Evolutionary conservation across 768 basidiomycete genomes (phyloP).

Genomic region (Gautieria morchelliformis): DNA sequence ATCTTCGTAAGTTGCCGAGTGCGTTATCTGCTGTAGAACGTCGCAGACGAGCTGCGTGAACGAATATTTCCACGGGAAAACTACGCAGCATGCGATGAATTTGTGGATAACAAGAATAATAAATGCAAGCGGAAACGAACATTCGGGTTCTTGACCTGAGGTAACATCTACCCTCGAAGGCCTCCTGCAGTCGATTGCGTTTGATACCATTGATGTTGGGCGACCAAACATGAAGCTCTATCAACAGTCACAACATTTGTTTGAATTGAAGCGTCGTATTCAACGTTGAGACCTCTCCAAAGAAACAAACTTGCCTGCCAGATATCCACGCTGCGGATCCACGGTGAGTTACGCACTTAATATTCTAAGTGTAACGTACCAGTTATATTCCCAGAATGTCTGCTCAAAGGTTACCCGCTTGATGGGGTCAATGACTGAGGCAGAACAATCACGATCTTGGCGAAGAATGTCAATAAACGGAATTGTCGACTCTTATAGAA

Average conservation of each 20-base stretch:
- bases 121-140: neutral
- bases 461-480: neutral
- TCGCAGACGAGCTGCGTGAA: slow-evolving; percentile 2
- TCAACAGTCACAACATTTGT: neutral
- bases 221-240: slow-evolving; percentile 10
- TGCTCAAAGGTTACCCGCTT: neutral
- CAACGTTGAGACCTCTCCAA: neutral
- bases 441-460: slow-evolving; percentile 4
- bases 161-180: neutral
- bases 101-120: neutral
- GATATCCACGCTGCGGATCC: neutral
- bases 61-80: slow-evolving; percentile 8
- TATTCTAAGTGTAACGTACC: neutral
- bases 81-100: neutral
- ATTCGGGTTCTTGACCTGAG: neutral
- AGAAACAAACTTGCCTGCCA: slow-evolving; percentile 2
- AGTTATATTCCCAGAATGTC: slow-evolving; percentile 8
- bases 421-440: neutral
- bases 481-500: neutral
- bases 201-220: slow-evolving; percentile 4
- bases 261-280: neutral
- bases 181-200: neutral
- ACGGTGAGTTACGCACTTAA: neutral
- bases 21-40: neutral
- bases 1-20: neutral